Evolutionary conservation across 2,329 filamentous ascomycete genomes (phyloP).

Genomic region (Sporothrix pseudoabietina): DNA sequence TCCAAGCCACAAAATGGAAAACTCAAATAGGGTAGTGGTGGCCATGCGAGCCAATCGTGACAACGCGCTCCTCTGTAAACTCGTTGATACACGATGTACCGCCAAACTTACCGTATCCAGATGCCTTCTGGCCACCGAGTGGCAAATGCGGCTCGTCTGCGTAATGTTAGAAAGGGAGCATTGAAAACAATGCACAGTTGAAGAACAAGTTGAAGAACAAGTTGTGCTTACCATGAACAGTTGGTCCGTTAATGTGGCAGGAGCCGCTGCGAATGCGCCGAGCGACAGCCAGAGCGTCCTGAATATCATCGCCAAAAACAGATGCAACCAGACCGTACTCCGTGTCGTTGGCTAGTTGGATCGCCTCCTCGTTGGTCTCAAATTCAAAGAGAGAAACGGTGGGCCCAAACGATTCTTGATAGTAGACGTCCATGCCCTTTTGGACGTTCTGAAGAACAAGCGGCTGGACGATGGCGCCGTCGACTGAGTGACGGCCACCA

Average conservation of each 20-base stretch:
- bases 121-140: not conserved
- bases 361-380: not conserved
- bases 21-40: constrained; percentile 15
- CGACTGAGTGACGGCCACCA: constrained; percentile 70
- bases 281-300: not conserved
- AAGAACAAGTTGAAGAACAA: no score
- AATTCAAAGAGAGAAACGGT: constrained; percentile 69
- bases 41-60: constrained; percentile 1
- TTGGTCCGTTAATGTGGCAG: not conserved
- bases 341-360: not conserved
- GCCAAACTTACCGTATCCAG: constrained; percentile 11
- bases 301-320: not conserved
- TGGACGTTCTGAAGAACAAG: constrained; percentile 67
- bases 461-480: constrained; percentile 66
- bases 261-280: not conserved
- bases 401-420: constrained; percentile 81
- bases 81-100: constrained; percentile 11
- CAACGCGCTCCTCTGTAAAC: constrained; percentile 24
- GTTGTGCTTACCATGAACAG: not conserved
- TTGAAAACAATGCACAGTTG: no score
- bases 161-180: not conserved
- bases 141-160: constrained; percentile 2
- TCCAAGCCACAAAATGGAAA: no score
- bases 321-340: not conserved
- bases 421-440: constrained; percentile 62